Evolutionary conservation across 225 moss, liverwort and hornwort species (phyloP).

Genomic region (Bryoerythrophyllum caledonicum): DNA sequence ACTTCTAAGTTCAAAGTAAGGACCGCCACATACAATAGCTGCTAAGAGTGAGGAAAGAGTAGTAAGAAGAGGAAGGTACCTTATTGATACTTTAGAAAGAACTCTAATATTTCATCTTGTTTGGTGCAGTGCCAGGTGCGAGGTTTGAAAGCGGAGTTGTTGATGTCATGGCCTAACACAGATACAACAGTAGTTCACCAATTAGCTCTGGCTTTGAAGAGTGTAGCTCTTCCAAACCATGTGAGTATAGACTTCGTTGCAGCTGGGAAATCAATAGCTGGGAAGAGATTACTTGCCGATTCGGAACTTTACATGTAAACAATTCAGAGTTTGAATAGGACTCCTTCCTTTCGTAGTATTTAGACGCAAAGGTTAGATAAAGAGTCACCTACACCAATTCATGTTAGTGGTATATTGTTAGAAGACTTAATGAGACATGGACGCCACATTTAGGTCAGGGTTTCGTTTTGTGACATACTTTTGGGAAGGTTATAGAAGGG

Average conservation of each 20-base stretch:
- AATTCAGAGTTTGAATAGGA: neutral
- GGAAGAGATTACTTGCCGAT: slow-evolving; percentile 29
- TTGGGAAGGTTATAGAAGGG: neutral
- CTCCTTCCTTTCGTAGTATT: neutral
- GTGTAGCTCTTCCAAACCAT: slow-evolving; percentile 35
- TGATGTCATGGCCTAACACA: slow-evolving; percentile 62
- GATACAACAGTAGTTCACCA: slow-evolving; percentile 40
- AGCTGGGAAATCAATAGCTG: slow-evolving; percentile 23
- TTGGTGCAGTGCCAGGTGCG: slow-evolving; percentile 56
- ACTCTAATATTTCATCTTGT: neutral
- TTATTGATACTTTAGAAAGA: too few relatives aligned
- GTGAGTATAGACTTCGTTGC: slow-evolving; percentile 39
- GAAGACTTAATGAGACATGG: neutral
- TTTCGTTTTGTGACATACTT: neutral
- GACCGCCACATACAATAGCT: too few relatives aligned
- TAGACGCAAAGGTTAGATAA: neutral
- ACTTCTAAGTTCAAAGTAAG: too few relatives aligned
- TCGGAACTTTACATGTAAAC: slow-evolving; percentile 51
- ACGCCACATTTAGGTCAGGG: neutral
- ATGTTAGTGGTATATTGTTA: neutral
- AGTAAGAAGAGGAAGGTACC: too few relatives aligned
- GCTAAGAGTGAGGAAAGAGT: too few relatives aligned
- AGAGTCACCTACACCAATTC: neutral
- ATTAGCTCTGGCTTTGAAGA: slow-evolving; percentile 45
- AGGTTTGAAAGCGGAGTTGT: slow-evolving; percentile 46